Percentiles rank a stretch among this genome's conserved stretches.
These are phyloP conservation scores for Royoungia palumana DNA, from an alignment of 768 basidiomycete species.

Conservation along the genomic window DNA sequence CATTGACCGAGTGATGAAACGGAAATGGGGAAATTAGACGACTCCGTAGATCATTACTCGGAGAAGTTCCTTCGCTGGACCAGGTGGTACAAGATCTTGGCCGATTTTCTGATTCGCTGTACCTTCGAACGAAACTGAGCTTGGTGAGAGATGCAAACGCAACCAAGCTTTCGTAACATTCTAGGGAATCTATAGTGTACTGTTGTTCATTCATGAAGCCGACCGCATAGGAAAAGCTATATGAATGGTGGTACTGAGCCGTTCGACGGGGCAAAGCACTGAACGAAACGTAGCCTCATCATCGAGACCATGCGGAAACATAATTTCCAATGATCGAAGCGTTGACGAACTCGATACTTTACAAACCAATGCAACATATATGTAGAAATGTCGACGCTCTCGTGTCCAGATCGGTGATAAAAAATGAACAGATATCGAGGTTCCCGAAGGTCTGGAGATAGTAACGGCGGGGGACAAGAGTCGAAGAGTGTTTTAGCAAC, in stretches of 20 bases:
- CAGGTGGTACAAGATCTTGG: no score
- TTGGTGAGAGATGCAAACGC: slow-evolving; percentile 10
- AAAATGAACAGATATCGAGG: slow-evolving; percentile 12
- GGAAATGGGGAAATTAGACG: no score
- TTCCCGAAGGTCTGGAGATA: slow-evolving; percentile 23
- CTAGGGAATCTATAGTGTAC: slow-evolving; percentile 5
- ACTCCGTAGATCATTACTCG: no score
- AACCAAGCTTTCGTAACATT: slow-evolving; percentile 14
- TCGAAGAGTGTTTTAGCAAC: slow-evolving; percentile 21
- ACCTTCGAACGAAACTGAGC: no score
- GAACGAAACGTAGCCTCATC: slow-evolving; percentile 11
- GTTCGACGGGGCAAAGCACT: slow-evolving; percentile 12
- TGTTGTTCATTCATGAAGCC: slow-evolving; percentile 1
- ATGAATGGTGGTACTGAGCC: slow-evolving; percentile 18
- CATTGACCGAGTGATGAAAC: no score
- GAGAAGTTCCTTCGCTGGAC: no score
- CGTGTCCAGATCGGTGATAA: neutral
- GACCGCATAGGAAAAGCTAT: neutral
- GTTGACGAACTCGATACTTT: slow-evolving; percentile 3
- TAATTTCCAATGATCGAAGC: slow-evolving; percentile 12
- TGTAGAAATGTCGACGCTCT: neutral
- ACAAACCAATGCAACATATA: slow-evolving; percentile 14
- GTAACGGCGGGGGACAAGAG: slow-evolving; percentile 16
- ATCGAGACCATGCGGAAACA: slow-evolving; percentile 13
- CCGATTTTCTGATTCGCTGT: no score